Percentiles rank a stretch among this genome's conserved stretches.
Conservation (phyloP, 768 basidiomycete genomes). For the Mycena floridula region DNA sequence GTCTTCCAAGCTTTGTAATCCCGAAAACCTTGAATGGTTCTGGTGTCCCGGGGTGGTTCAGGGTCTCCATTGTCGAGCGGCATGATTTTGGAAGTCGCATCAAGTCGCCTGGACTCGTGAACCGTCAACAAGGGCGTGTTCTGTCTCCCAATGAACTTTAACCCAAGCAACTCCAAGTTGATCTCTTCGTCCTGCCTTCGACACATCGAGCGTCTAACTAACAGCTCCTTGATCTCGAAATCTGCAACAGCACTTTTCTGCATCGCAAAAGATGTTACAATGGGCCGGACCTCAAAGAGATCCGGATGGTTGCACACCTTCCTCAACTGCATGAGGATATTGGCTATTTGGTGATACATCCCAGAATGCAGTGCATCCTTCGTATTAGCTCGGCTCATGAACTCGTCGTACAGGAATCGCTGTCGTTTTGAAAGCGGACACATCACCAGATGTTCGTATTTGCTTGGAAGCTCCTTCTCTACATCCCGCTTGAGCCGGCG, state of each 20-base stretch:
- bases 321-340: conserved; percentile 95
- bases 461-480: conserved; percentile 91
- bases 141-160: conserved; percentile 56
- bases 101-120: conserved; percentile 47
- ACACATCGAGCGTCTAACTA: conserved; percentile 72
- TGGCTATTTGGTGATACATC: conserved; percentile 83
- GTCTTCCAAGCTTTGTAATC: conserved; percentile 43
- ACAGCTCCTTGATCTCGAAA: conserved; percentile 82
- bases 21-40: conserved; percentile 70
- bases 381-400: conserved; percentile 86
- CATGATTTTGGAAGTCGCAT: conserved; percentile 51
- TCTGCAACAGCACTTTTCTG: conserved; percentile 69
- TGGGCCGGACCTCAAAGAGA: conserved; percentile 84
- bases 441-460: conserved; percentile 85
- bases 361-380: conserved; percentile 79
- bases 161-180: conserved; percentile 58
- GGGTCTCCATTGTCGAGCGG: conserved; percentile 48
- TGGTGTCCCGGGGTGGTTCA: conserved; percentile 67
- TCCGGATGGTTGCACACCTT: conserved; percentile 97
- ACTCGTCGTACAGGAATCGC: conserved; percentile 94
- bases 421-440: conserved; percentile 89
- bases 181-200: conserved; percentile 44
- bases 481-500: conserved; percentile 98
- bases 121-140: conserved; percentile 46
- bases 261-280: conserved; percentile 72